Evolutionary conservation across 2,329 filamentous ascomycete species (phyloP).

Genomic region (Drechslerella dactyloides): DNA sequence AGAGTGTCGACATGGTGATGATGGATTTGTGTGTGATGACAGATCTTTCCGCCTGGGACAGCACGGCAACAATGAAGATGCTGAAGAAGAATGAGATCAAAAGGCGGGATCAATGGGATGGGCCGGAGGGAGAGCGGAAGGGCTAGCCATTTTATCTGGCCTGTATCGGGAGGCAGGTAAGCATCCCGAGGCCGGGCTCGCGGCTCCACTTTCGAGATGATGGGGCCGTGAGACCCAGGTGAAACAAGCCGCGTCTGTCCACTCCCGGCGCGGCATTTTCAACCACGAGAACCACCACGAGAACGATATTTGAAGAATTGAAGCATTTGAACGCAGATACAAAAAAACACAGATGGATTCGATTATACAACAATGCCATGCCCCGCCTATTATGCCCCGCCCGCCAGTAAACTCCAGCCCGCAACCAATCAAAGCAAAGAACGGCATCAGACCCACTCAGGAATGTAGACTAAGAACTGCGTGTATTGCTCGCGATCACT

Average conservation of each 20-base stretch:
- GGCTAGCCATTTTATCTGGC: slow-evolving; percentile 41
- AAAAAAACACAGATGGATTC: no score
- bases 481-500: no score
- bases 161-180: slow-evolving; percentile 17
- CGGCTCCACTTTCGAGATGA: slow-evolving; percentile 35
- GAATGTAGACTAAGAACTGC: neutral
- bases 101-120: neutral
- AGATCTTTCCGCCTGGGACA: neutral
- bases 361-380: neutral
- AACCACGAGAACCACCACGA: neutral
- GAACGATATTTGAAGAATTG: neutral
- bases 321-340: no score
- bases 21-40: neutral
- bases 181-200: slow-evolving; percentile 16
- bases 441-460: neutral
- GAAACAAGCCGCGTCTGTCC: neutral
- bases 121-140: slow-evolving; percentile 3
- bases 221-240: neutral
- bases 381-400: neutral
- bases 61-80: neutral
- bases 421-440: neutral
- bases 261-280: neutral
- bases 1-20: slow-evolving; percentile 64
- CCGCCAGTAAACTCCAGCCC: neutral
- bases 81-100: neutral